Percentiles rank a stretch among this genome's conserved stretches.
Conservation (phyloP, 371 early-diverging fungal species). For the Lichtheimia ramosa region DNA sequence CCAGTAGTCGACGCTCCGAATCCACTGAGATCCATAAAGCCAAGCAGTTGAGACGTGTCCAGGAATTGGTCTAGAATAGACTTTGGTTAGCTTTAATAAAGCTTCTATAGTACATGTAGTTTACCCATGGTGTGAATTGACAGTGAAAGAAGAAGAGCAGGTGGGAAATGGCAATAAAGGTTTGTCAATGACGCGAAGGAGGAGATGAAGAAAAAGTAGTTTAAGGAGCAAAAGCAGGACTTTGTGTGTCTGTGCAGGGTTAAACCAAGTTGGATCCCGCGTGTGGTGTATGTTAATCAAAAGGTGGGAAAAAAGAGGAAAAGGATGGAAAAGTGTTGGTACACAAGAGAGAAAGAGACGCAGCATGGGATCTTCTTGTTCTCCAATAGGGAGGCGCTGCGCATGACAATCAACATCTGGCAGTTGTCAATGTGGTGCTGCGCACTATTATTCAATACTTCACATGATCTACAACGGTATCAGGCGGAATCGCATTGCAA, state of each 20-base stretch:
- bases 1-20: not conserved
- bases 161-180: not conserved
- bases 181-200: not conserved
- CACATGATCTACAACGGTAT: not conserved
- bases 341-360: not conserved
- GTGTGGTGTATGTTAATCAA: not conserved
- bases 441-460: not conserved
- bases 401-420: too few species aligned
- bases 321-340: not conserved
- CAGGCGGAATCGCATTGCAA: too few species aligned
- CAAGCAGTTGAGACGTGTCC: conserved; percentile 6
- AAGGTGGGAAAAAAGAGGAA: conserved; percentile 5
- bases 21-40: not conserved
- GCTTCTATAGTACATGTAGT: not conserved
- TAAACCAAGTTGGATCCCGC: too few species aligned
- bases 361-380: not conserved
- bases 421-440: not conserved
- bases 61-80: conserved; percentile 2
- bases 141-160: not conserved
- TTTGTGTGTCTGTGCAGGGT: too few species aligned
- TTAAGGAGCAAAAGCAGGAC: not conserved
- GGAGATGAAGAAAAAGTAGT: not conserved
- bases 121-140: not conserved
- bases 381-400: too few species aligned
- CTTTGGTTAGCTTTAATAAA: not conserved